phyloP scores from a whole-genome alignment of 2,329 filamentous ascomycete genomes.

The Bimuria novae-zelandiae region DNA sequence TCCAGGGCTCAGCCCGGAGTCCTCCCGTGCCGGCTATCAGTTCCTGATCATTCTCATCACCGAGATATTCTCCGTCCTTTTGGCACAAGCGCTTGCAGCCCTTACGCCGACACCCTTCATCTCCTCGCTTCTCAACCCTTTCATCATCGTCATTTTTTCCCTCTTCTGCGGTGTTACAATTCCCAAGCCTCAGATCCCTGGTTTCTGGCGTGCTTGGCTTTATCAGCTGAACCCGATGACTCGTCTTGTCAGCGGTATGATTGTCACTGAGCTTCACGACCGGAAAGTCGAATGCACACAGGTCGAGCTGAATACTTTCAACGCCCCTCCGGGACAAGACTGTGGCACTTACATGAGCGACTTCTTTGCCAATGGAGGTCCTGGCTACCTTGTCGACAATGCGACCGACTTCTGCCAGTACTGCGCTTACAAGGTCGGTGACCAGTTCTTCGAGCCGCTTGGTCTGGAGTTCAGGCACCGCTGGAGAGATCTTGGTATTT shows the following conservation, averaged over 20 bases:
- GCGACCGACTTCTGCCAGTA: conserved; percentile 73
- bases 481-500: conserved; percentile 85
- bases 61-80: conserved; percentile 80
- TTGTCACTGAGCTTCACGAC: conserved; percentile 75
- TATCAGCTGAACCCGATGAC: conserved; percentile 86
- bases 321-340: conserved; percentile 65
- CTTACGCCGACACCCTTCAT: conserved; percentile 80
- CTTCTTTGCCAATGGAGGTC: conserved; percentile 71
- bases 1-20: conserved; percentile 68
- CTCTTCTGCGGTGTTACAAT: conserved; percentile 90
- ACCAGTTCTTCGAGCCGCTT: conserved; percentile 76
- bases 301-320: conserved; percentile 70
- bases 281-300: conserved; percentile 64
- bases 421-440: conserved; percentile 78
- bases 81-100: conserved; percentile 74
- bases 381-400: conserved; percentile 73
- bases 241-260: conserved; percentile 77
- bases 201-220: conserved; percentile 79
- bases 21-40: conserved; percentile 77
- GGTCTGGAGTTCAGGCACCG: conserved; percentile 68
- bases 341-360: conserved; percentile 76
- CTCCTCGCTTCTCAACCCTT: conserved; percentile 78
- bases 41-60: conserved; percentile 85
- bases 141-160: conserved; percentile 79
- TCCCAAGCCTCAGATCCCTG: conserved; percentile 75